These are phyloP conservation scores for Talaromyces sp. DNA, from an alignment of 2,329 filamentous ascomycete genomes.

Conservation along the genomic window DNA sequence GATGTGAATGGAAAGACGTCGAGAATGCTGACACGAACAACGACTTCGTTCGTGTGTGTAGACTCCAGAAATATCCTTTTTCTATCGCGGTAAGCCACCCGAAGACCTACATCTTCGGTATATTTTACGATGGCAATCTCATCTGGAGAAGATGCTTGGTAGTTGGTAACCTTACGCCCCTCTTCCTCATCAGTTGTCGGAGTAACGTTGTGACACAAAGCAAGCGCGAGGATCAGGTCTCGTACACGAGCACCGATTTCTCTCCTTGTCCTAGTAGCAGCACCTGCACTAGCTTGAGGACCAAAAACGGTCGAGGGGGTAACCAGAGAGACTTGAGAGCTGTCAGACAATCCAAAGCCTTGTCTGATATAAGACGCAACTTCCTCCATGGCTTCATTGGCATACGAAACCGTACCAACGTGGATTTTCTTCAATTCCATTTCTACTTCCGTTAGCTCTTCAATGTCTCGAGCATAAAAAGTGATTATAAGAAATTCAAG, in stretches of 20 bases:
- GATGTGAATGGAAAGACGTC: constrained; percentile 98
- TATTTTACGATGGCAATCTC: constrained; percentile 97
- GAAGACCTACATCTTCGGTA: constrained; percentile 87
- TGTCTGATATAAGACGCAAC: constrained; percentile 81
- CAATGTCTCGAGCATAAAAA: constrained; percentile 12
- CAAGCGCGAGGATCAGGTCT: constrained; percentile 86
- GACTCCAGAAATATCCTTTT: constrained; percentile 79
- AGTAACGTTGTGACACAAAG: constrained; percentile 94
- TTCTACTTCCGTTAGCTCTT: constrained; percentile 44
- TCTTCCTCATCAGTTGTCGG: constrained; percentile 80
- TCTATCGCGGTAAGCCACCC: constrained; percentile 78
- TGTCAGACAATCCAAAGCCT: constrained; percentile 58
- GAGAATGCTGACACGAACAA: constrained; percentile 81
- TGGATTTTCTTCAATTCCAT: constrained; percentile 99
- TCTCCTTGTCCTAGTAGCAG: constrained; percentile 75
- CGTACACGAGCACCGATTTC: constrained; percentile 92
- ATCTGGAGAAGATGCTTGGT: constrained; percentile 95
- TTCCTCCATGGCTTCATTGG: constrained; percentile 98
- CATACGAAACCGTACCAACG: constrained; percentile 95
- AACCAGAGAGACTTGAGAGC: constrained; percentile 52
- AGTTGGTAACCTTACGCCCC: constrained; percentile 71
- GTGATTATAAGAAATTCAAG: constrained; percentile 4
- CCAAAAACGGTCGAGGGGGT: constrained; percentile 70
- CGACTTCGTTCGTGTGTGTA: constrained; percentile 63
- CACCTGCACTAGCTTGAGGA: constrained; percentile 50